Evolutionary conservation across 495 filamentous ascomycete species (phyloP).

Genomic region (Neurospora cerealis): DNA sequence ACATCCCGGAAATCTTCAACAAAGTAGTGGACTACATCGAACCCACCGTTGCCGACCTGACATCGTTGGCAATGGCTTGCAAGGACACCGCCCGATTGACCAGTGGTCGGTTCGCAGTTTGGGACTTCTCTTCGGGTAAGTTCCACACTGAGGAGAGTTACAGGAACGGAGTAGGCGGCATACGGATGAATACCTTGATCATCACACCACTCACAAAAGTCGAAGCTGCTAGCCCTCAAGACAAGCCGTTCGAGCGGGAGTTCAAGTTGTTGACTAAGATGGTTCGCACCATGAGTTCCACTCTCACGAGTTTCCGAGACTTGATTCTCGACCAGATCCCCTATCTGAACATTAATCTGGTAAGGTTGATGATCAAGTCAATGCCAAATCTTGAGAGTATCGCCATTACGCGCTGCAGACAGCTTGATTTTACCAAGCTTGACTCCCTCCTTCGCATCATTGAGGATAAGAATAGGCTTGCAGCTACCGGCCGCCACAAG

Average conservation of each 20-base stretch:
- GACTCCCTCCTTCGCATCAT: constrained; percentile 5
- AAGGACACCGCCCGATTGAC: not conserved
- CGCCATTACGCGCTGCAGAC: constrained; percentile 12
- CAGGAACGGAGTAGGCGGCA: not conserved
- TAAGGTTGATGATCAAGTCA: constrained; percentile 11
- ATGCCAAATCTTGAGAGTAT: constrained; percentile 18
- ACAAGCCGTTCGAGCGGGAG: constrained; percentile 5
- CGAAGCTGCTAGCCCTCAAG: not conserved
- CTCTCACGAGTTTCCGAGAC: constrained; percentile 6
- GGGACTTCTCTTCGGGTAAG: constrained; percentile 2
- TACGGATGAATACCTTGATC: constrained; percentile 4
- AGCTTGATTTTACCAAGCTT: constrained; percentile 19
- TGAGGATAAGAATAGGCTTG: not conserved
- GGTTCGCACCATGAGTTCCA: not conserved
- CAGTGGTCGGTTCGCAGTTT: not conserved
- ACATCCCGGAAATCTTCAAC: not conserved
- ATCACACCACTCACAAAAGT: constrained; percentile 1
- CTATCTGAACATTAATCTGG: constrained; percentile 3
- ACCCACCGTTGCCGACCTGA: constrained; percentile 9
- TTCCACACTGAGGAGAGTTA: not conserved
- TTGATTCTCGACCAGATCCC: constrained; percentile 15
- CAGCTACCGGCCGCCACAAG: not conserved
- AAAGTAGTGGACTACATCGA: not conserved
- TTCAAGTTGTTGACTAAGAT: constrained; percentile 3
- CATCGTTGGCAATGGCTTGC: constrained; percentile 9